These are phyloP conservation scores for Podila clonocystis DNA, from an alignment of 192 early-diverging fungal species.

Conservation along the genomic window DNA sequence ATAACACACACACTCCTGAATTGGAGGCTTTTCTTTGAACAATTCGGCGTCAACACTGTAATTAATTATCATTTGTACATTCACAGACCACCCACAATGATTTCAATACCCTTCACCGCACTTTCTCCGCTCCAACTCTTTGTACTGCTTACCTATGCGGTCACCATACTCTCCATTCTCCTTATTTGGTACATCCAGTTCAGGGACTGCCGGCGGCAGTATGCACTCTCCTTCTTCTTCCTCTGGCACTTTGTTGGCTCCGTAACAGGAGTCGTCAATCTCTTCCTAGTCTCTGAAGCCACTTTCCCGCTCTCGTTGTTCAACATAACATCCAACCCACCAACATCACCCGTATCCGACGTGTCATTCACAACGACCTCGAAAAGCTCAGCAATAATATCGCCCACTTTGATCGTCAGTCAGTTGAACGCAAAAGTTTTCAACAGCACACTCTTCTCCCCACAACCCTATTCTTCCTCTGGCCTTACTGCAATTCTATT, in stretches of 20 bases:
- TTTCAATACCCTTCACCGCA: background rate
- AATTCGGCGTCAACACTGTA: too few relatives aligned
- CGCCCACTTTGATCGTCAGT: background rate
- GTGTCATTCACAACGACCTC: background rate
- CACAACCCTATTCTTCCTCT: background rate
- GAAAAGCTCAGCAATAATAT: background rate
- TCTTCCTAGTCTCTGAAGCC: background rate
- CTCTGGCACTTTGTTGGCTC: slow-evolving; percentile 19
- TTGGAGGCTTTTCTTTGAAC: too few relatives aligned
- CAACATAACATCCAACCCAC: too few relatives aligned
- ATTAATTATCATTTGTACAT: background rate
- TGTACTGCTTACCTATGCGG: background rate
- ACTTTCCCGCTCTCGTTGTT: background rate
- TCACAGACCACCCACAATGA: background rate
- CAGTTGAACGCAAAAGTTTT: background rate
- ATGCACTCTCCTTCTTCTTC: slow-evolving; percentile 28
- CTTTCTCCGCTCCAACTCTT: background rate
- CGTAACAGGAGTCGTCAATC: slow-evolving; percentile 3
- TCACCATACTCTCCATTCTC: background rate
- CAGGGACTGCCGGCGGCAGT: slow-evolving; percentile 16
- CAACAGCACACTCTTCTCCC: background rate
- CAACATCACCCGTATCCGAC: background rate
- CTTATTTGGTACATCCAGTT: slow-evolving; percentile 17
- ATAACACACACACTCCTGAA: too few relatives aligned
- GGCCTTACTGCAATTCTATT: background rate